Base-by-base conservation (phyloP, 1,284 basidiomycete species). In the Lentinula novae-zelandiae region DNA sequence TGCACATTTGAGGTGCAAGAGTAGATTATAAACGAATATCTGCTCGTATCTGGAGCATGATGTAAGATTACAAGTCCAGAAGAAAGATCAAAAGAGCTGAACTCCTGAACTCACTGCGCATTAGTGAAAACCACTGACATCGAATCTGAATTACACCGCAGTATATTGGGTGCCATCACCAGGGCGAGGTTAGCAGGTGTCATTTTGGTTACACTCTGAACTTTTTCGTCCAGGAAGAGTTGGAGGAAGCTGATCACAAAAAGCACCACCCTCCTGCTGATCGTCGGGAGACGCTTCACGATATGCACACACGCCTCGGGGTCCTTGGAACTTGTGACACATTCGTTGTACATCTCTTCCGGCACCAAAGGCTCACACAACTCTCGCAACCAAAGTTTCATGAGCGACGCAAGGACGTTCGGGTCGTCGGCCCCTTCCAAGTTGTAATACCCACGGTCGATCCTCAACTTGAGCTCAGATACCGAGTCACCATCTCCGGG, bases 301-400 rank as follows among this genome's bases (percentile, higher is more conserved):
- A 95, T 88, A 58, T 81, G 80, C 50, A 95, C 79, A 69, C 89
- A 91, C 20, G 85, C 82, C 20, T 82, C 79, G 0, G 89, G 82
- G 52, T 90, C 84, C 57, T 82, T 77, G 3, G 90, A 82, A 60
- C 83, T 82, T 27, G 84, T 83, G 58, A 93, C 86, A 70, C 93
- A 93, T 71, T 94, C 92, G 67, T 93, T 92, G 76, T 93, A 92
- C 77, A 93, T 78, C 73, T 93, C 90, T 61, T 89, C 83, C 2
- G 95, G 95, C 20, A 97, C 84, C 51, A 96, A 80, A 10, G 95
- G 95, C 66, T 95, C 90, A 67, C 87, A 84, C 15, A 96, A 83
- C 72, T 97, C 95, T 52, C 95, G 84, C 12, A 96, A 80, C 93
- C 93, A 97, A 7, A 96, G 81, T 76, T 97, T 96, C 74, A 96